Percentiles rank a stretch among this genome's conserved stretches.
phyloP scores from a whole-genome alignment of 2,329 filamentous ascomycete species.

The Bipolaris sorokiniana region DNA sequence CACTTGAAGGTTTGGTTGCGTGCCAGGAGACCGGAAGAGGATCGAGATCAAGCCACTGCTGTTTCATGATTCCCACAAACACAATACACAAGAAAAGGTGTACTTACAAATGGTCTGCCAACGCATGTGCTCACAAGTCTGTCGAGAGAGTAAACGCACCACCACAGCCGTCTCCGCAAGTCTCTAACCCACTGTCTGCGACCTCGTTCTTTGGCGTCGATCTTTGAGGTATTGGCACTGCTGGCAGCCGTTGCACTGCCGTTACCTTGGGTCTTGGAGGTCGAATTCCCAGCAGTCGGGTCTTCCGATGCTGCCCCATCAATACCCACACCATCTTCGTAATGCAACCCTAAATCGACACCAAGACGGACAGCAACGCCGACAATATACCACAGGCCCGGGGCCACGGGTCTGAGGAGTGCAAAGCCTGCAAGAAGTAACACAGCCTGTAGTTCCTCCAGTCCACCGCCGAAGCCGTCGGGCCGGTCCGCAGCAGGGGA shows the following conservation, averaged over 20 bases:
- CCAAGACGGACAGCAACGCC: constrained; percentile 90
- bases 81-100: neutral
- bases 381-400: constrained; percentile 96
- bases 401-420: constrained; percentile 85
- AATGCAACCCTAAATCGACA: constrained; percentile 89
- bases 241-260: constrained; percentile 24
- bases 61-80: neutral
- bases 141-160: constrained; percentile 95
- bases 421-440: constrained; percentile 90
- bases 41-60: no score
- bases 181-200: constrained; percentile 85
- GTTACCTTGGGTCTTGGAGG: constrained; percentile 46
- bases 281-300: constrained; percentile 28
- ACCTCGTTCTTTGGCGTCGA: constrained; percentile 64
- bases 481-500: constrained; percentile 62
- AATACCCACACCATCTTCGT: constrained; percentile 80
- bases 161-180: constrained; percentile 86
- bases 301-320: constrained; percentile 53
- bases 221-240: constrained; percentile 37
- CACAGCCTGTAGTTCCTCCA: constrained; percentile 94
- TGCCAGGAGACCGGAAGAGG: no score
- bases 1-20: neutral
- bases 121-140: constrained; percentile 94
- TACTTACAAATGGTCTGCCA: constrained; percentile 76
- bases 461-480: constrained; percentile 77